These are phyloP conservation scores for Hansenula lynferdii DNA, from an alignment of 1,139 yeast genomes.

Conservation along the genomic window DNA sequence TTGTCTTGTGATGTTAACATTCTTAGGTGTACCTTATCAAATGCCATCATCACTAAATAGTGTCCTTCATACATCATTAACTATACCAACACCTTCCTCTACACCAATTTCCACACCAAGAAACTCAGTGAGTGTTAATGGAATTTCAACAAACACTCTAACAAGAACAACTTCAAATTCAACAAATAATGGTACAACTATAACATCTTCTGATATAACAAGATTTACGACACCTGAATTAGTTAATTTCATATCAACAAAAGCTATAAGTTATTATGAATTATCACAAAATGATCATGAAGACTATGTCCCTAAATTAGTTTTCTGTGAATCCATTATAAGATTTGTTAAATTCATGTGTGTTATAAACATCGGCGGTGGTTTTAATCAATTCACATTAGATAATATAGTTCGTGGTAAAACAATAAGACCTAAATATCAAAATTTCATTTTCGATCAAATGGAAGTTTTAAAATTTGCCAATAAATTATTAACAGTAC, in stretches of 20 bases:
- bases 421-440: slow-evolving; percentile 18
- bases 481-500: slow-evolving; percentile 37
- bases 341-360: slow-evolving; percentile 63
- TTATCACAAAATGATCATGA: slow-evolving; percentile 55
- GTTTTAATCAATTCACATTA: slow-evolving; percentile 38
- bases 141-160: too few species aligned
- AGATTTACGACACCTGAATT: slow-evolving; percentile 38
- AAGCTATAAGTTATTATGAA: slow-evolving; percentile 53
- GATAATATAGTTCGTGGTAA: slow-evolving; percentile 35
- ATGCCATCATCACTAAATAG: slow-evolving; percentile 46
- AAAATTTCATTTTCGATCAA: slow-evolving; percentile 25
- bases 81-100: slow-evolving; percentile 10
- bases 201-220: slow-evolving; percentile 18
- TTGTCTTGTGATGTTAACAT: slow-evolving; percentile 56
- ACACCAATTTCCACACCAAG: slow-evolving; percentile 36
- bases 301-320: slow-evolving; percentile 80
- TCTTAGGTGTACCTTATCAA: slow-evolving; percentile 53
- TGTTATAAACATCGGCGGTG: slow-evolving; percentile 46
- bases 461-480: slow-evolving; percentile 46
- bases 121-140: slow-evolving; percentile 26
- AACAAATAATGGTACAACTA: slow-evolving; percentile 4
- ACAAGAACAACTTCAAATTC: not conserved
- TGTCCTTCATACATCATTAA: slow-evolving; percentile 19
- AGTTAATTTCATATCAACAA: slow-evolving; percentile 44
- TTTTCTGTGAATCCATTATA: slow-evolving; percentile 67